Conservation (phyloP, 1,139 yeast genomes). For the Arxiozyma telluris region DNA sequence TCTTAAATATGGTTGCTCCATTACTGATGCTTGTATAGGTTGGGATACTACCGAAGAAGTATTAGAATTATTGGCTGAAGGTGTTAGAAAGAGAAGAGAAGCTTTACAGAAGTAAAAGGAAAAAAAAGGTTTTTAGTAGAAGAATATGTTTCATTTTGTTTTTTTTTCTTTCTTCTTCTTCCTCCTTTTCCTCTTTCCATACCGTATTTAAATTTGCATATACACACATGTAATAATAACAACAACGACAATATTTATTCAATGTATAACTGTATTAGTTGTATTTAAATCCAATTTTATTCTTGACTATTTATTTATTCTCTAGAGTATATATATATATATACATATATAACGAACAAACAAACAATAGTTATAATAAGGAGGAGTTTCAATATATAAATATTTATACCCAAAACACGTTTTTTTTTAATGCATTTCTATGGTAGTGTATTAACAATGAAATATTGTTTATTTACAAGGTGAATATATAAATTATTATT, state of each 20-base stretch:
- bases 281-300: no score
- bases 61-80: conserved; percentile 61
- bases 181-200: background rate
- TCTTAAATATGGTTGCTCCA: conserved; percentile 83
- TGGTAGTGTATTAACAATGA: background rate
- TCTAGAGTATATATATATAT: background rate
- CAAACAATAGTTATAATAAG: background rate
- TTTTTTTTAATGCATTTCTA: background rate
- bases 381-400: no score
- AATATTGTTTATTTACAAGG: conserved; percentile 3
- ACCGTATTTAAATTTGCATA: background rate
- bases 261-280: background rate
- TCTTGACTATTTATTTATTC: no score
- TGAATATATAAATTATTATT: background rate
- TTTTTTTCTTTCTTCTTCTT: no score
- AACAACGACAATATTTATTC: background rate
- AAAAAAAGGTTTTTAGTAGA: background rate
- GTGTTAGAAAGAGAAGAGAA: conserved; percentile 69
- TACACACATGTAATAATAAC: background rate
- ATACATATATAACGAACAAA: background rate
- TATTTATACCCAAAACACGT: background rate
- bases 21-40: conserved; percentile 93
- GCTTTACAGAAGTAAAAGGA: conserved; percentile 14
- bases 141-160: background rate
- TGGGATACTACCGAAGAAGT: conserved; percentile 78